phyloP scores from a whole-genome alignment of 495 filamentous ascomycete species.

The Xylaria sp. region DNA sequence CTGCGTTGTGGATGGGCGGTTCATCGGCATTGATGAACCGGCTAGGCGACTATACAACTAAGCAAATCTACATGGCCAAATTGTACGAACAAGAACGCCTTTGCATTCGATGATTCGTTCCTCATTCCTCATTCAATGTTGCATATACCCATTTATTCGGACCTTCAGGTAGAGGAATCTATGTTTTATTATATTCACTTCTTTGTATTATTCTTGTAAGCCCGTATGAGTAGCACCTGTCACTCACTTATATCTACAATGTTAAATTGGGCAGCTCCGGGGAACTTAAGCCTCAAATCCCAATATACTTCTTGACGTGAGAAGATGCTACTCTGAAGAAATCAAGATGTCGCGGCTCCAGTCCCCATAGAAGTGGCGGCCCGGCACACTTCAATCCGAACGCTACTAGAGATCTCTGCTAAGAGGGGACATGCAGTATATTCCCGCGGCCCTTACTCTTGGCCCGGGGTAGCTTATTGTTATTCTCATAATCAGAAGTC shows the following conservation, averaged over 20 bases:
- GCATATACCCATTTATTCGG: conserved; percentile 29
- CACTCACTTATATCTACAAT: neutral
- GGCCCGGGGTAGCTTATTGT: neutral
- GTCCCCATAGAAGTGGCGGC: neutral
- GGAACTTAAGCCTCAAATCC: neutral
- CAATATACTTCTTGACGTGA: neutral
- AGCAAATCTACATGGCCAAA: conserved; percentile 27
- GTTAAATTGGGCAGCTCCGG: neutral
- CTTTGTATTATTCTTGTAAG: neutral
- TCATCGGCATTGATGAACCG: neutral
- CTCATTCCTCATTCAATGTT: conserved; percentile 16
- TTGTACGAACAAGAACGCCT: conserved; percentile 18
- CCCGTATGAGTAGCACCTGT: neutral
- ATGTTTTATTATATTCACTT: conserved; percentile 18
- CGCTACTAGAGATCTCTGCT: neutral
- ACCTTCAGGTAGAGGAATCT: conserved; percentile 21
- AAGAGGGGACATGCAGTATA: neutral
- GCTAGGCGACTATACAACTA: neutral
- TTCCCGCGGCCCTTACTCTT: neutral
- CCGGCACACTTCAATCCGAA: neutral
- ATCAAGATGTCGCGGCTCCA: neutral
- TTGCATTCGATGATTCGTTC: conserved; percentile 19
- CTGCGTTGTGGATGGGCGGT: neutral
- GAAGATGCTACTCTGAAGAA: neutral
- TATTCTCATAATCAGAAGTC: neutral